Evolutionary conservation across 352 stramenopile species (phyloP), one percentile per base, ranked within the genome.

Genomic region (Porosira glacialis): DNA sequence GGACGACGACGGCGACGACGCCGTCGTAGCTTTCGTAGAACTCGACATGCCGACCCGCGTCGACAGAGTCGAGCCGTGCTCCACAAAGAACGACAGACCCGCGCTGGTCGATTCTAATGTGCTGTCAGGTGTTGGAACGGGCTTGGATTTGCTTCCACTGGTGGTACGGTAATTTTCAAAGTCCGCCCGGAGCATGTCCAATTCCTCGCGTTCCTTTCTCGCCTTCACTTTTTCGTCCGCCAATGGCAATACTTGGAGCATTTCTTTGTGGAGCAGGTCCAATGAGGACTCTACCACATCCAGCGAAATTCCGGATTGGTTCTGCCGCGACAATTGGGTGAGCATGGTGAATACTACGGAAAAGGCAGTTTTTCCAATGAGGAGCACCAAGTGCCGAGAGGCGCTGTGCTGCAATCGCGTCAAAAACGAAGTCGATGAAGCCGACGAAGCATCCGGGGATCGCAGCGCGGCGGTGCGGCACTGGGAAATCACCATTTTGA

Each of bases 201-300:
- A 17, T 56, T 55, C 51, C 58, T 74, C 36, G 17, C 22, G 22
- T 17, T 64, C 47, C 38, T 24, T 63, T 5, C 33, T 59, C 22
- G 36, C 39, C 11, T 22, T 60, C 10, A 44, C 59, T 8, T 52
- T 50, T 22, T 72, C 41, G 10, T 43, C 58, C 38, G 68, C 62
- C 44, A 66, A 43, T 51, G 57, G 3, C 27, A 73, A 50, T 26
- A 51, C 70, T 31, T 67, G 44, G 11, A 45, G 43, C 35, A 82
- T 57, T 61, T 82, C 73, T 47, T 71, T 36, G 2, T 73, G 28
- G 11, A 78, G 27, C 6, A 68, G 35, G 8, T 77, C 59, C 49
- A 62, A 70, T 1, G 73, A 26, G 43, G 70, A 28, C 17, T 70
- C 49, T 24, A 62, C 21, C 36, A 75, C 59, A 26, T 59, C 36